A percentile compares a stretch with the other conserved stretches of the same genome.
phyloP scores from a whole-genome alignment of 768 basidiomycete species.

The Lactarius quietus region DNA sequence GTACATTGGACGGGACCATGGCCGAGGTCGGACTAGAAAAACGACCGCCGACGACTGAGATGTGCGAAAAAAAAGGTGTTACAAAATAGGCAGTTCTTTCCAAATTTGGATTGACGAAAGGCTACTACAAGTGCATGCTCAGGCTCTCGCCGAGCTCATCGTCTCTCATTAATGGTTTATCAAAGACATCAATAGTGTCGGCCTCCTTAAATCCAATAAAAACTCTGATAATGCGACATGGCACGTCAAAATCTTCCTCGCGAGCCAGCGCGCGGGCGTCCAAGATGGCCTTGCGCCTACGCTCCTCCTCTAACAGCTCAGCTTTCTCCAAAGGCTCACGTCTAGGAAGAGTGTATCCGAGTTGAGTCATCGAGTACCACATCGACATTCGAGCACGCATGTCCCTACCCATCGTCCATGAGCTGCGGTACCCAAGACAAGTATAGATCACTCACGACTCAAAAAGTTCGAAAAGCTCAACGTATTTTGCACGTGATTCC shows the following conservation, averaged over 20 bases:
- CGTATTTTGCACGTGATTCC: slow-evolving; percentile 20
- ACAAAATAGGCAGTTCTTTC: slow-evolving; percentile 21
- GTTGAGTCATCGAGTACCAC: slow-evolving; percentile 57
- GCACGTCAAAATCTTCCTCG: slow-evolving; percentile 48
- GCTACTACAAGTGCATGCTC: slow-evolving; percentile 9
- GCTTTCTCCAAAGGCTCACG: slow-evolving; percentile 65
- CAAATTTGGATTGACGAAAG: background rate
- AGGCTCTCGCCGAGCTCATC: background rate
- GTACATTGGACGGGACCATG: slow-evolving; percentile 13
- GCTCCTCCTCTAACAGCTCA: slow-evolving; percentile 64
- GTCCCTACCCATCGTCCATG: slow-evolving; percentile 41
- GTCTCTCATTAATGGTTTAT: slow-evolving; percentile 5
- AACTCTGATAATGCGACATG: slow-evolving; percentile 57
- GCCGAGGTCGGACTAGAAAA: slow-evolving; percentile 1
- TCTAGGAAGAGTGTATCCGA: slow-evolving; percentile 57
- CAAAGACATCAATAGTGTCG: slow-evolving; percentile 15
- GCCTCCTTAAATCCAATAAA: slow-evolving; percentile 54
- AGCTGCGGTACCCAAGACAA: slow-evolving; percentile 8
- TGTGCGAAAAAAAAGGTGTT: background rate
- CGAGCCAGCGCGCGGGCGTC: slow-evolving; percentile 49
- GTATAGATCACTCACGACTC: slow-evolving; percentile 21
- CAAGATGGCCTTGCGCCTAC: slow-evolving; percentile 56
- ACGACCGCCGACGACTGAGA: background rate
- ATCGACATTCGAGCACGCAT: slow-evolving; percentile 61
- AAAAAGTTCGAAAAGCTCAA: slow-evolving; percentile 23